Conservation (phyloP, 2,329 filamentous ascomycete genomes). For the Penicillium digitatum region DNA sequence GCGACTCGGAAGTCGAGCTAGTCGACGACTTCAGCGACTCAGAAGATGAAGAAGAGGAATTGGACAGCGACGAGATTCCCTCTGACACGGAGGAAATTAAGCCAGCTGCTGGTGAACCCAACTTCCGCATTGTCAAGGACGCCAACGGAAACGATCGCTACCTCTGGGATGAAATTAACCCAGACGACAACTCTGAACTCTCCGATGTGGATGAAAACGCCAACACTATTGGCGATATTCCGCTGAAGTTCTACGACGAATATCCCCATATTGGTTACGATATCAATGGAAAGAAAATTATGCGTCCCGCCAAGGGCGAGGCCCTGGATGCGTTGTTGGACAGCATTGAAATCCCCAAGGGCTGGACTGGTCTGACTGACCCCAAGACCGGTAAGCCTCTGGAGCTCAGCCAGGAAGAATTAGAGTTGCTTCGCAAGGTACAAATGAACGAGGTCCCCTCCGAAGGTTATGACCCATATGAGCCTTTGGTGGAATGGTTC, state of each 20-base stretch:
- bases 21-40: slow-evolving; percentile 53
- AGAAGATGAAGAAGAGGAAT: slow-evolving; percentile 46
- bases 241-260: slow-evolving; percentile 89
- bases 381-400: slow-evolving; percentile 89
- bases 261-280: slow-evolving; percentile 99
- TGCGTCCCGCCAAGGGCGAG: slow-evolving; percentile 90
- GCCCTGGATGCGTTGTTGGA: slow-evolving; percentile 90
- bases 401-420: slow-evolving; percentile 78
- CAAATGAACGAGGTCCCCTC: slow-evolving; percentile 84
- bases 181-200: slow-evolving; percentile 94
- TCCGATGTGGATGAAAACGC: slow-evolving; percentile 71
- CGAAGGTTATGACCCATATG: slow-evolving; percentile 89
- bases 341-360: slow-evolving; percentile 93
- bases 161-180: slow-evolving; percentile 88
- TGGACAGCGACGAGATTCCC: slow-evolving; percentile 51
- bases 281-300: slow-evolving; percentile 97
- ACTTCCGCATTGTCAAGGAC: slow-evolving; percentile 65
- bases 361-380: slow-evolving; percentile 94
- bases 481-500: slow-evolving; percentile 92
- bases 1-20: slow-evolving; percentile 51
- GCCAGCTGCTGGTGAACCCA: slow-evolving; percentile 38
- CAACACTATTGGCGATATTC: slow-evolving; percentile 95
- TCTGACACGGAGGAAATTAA: slow-evolving; percentile 45
- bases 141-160: slow-evolving; percentile 89
- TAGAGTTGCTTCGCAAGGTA: slow-evolving; percentile 81